These are phyloP conservation scores for Calonectria pteridis DNA, from an alignment of 2,329 filamentous ascomycete species.

Conservation along the genomic window DNA sequence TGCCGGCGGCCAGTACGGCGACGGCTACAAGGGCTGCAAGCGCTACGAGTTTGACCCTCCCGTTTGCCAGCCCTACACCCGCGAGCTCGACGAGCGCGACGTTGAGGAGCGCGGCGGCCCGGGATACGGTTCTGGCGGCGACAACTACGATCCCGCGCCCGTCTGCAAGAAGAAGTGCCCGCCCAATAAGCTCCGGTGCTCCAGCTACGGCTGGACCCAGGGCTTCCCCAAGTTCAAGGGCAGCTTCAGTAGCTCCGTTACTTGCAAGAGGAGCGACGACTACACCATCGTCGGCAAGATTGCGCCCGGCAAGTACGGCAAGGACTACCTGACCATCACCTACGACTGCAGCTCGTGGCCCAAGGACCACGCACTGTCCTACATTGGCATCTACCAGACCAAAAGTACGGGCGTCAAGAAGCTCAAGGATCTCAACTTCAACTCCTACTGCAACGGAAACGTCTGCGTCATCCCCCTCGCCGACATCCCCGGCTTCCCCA, in stretches of 20 bases:
- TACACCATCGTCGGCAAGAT: conserved; percentile 36
- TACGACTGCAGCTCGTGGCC: conserved; percentile 30
- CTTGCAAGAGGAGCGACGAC: conserved; percentile 28
- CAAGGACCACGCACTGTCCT: conserved; percentile 30
- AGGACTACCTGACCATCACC: conserved; percentile 31
- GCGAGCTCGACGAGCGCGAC: conserved; percentile 14
- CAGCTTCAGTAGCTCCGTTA: conserved; percentile 11
- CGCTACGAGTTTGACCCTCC: conserved; percentile 18
- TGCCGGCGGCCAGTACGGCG: conserved; percentile 16
- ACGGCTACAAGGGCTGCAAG: background rate
- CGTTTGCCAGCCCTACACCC: conserved; percentile 18
- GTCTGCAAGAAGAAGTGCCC: conserved; percentile 36
- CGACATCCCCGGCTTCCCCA: conserved; percentile 32
- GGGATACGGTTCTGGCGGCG: no score
- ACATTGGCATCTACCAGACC: conserved; percentile 32
- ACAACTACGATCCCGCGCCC: background rate
- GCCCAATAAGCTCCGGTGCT: conserved; percentile 33
- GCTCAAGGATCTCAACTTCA: conserved; percentile 35
- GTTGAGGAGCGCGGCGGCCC: background rate
- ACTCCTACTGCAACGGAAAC: conserved; percentile 33
- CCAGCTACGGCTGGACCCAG: conserved; percentile 29
- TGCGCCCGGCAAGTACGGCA: conserved; percentile 17
- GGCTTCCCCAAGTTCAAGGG: conserved; percentile 27
- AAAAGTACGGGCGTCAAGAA: conserved; percentile 15
- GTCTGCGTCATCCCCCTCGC: conserved; percentile 34